A percentile compares a stretch with the other conserved stretches of the same genome.
These are phyloP conservation scores for Gloeophyllum trabeum DNA, from an alignment of 768 basidiomycete species.

Conservation along the genomic window DNA sequence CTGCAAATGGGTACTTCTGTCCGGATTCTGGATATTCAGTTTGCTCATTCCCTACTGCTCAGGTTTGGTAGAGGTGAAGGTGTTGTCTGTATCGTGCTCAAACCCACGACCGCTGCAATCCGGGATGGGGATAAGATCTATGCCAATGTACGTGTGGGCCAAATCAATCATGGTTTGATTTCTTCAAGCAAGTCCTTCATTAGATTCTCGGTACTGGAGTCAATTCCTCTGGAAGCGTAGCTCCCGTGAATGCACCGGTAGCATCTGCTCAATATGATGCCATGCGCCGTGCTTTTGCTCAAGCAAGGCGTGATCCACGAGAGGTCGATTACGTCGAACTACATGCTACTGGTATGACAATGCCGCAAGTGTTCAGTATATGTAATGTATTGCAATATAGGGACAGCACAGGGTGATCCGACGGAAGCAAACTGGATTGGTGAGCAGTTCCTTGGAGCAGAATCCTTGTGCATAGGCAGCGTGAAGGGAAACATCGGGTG, in stretches of 20 bases:
- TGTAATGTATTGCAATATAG: too few relatives aligned
- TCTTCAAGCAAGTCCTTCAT: conserved; percentile 6
- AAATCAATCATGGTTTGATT: conserved; percentile 24
- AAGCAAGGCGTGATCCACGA: conserved; percentile 17
- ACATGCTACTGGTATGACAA: conserved; percentile 41
- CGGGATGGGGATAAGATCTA: conserved; percentile 30
- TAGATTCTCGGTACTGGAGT: conserved; percentile 28
- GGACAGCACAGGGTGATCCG: conserved; percentile 35
- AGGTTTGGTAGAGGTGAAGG: conserved; percentile 30
- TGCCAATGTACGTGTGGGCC: conserved; percentile 19
- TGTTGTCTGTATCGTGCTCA: conserved; percentile 25
- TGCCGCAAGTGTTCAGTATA: too few relatives aligned
- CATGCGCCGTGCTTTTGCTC: conserved; percentile 24
- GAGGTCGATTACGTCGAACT: conserved; percentile 39
- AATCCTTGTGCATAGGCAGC: conserved; percentile 27
- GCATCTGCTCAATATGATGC: conserved; percentile 25
- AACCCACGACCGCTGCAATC: conserved; percentile 25
- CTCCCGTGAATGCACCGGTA: conserved; percentile 25
- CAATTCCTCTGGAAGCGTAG: conserved; percentile 24
- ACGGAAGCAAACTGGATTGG: conserved; percentile 40
- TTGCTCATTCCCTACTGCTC: neutral
- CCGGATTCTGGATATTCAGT: conserved; percentile 3
- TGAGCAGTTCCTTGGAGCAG: conserved; percentile 18
- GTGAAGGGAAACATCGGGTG: conserved; percentile 38
- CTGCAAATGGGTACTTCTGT: conserved; percentile 29